phyloP scores from a whole-genome alignment of 2,329 filamentous ascomycete species.

The Aspergillus luchuensis region DNA sequence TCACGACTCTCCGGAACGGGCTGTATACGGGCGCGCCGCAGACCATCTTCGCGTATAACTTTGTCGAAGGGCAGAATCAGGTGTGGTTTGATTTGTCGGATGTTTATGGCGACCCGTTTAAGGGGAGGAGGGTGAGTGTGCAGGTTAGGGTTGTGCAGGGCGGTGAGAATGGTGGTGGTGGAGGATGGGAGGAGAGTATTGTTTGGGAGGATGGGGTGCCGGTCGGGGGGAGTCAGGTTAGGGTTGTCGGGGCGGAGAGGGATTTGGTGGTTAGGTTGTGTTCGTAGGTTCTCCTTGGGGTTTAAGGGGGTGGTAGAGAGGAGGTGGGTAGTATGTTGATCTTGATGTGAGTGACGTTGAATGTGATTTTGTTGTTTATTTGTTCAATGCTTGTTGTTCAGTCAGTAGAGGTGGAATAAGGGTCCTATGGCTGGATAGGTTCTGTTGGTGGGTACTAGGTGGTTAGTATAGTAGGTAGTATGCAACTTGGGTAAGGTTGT shows the following conservation, averaged over 20 bases:
- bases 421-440: neutral
- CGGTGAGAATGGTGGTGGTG: neutral
- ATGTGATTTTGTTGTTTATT: no score
- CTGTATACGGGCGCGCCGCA: slow-evolving; percentile 38
- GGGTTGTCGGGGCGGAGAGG: slow-evolving; percentile 21
- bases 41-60: slow-evolving; percentile 47
- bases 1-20: slow-evolving; percentile 39
- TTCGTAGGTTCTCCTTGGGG: neutral
- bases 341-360: no score
- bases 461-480: neutral
- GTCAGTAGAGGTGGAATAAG: neutral
- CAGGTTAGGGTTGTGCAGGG: neutral
- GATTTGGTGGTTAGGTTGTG: slow-evolving; percentile 34
- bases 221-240: slow-evolving; percentile 34
- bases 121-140: slow-evolving; percentile 29
- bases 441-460: neutral
- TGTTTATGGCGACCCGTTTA: slow-evolving; percentile 49
- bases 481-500: neutral
- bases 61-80: slow-evolving; percentile 22
- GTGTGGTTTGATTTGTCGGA: slow-evolving; percentile 50
- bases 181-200: slow-evolving; percentile 25
- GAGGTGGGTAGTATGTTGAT: no score
- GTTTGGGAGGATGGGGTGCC: slow-evolving; percentile 37
- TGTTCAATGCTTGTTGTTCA: no score
- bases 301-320: neutral